phyloP scores from a whole-genome alignment of 306 rosid genomes.

The Vigna nakashimae region DNA sequence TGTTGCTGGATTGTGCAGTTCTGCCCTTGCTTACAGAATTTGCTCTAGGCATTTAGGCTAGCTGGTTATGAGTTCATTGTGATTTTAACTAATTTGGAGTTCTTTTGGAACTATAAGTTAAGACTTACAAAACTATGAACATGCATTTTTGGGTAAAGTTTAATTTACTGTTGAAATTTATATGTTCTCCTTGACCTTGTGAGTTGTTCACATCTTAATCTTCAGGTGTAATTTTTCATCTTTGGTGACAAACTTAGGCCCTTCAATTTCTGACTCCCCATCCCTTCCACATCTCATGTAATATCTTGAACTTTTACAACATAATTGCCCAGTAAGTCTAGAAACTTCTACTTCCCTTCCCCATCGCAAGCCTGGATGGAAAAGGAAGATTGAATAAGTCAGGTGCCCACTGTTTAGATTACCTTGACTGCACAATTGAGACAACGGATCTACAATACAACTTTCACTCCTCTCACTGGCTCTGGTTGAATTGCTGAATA shows the following conservation, averaged over 20 bases:
- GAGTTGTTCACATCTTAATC: not conserved
- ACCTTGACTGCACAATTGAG: not conserved
- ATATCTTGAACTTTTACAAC: not conserved
- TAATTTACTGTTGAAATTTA: not conserved
- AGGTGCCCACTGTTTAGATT: not conserved
- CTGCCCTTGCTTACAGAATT: too few relatives aligned
- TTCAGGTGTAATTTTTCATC: not conserved
- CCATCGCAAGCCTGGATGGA: not conserved
- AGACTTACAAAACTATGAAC: not conserved
- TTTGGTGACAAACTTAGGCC: not conserved
- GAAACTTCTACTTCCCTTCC: not conserved
- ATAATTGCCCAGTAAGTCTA: not conserved
- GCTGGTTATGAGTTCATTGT: not conserved
- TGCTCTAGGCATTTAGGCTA: too few relatives aligned
- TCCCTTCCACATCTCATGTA: not conserved
- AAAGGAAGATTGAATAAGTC: not conserved
- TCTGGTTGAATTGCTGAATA: constrained; percentile 4
- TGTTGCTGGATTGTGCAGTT: too few relatives aligned
- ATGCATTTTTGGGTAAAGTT: not conserved
- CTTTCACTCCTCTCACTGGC: constrained; percentile 1
- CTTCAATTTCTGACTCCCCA: not conserved
- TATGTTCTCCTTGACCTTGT: not conserved
- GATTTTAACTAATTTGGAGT: not conserved
- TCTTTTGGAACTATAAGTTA: not conserved
- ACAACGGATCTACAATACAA: not conserved